phyloP scores from a whole-genome alignment of 805 yeast species.

The Cyberlindnera saturnus region DNA sequence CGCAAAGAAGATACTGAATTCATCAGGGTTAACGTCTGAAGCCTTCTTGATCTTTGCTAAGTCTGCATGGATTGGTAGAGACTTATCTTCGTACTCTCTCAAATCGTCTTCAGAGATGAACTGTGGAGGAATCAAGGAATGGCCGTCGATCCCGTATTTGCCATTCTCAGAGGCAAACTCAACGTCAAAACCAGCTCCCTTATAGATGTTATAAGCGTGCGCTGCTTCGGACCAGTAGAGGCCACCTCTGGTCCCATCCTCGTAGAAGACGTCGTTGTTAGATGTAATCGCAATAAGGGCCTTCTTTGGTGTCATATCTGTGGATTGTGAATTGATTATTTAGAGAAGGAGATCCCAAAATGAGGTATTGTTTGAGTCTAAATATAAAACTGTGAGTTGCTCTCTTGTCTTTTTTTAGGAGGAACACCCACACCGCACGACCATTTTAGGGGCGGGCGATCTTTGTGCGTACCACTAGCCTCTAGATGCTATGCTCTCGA shows the following conservation, averaged over 20 bases:
- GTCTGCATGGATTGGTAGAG: constrained; percentile 33
- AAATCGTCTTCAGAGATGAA: constrained; percentile 41
- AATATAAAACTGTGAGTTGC: too few relatives aligned
- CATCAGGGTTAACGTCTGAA: constrained; percentile 39
- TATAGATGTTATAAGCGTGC: constrained; percentile 50
- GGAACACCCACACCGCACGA: too few relatives aligned
- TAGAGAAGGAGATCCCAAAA: too few relatives aligned
- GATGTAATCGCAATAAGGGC: constrained; percentile 41
- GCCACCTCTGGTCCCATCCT: constrained; percentile 57
- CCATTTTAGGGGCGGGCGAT: too few relatives aligned
- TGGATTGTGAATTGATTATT: not conserved
- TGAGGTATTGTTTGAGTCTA: too few relatives aligned
- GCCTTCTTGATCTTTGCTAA: constrained; percentile 40
- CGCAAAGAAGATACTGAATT: constrained; percentile 51
- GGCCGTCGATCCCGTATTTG: constrained; percentile 49
- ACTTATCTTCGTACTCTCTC: constrained; percentile 31
- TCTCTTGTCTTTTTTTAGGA: too few relatives aligned
- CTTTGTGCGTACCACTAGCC: too few relatives aligned
- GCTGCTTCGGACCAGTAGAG: constrained; percentile 51
- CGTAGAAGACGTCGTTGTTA: constrained; percentile 41
- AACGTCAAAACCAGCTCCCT: constrained; percentile 44
- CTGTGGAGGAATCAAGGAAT: constrained; percentile 35
- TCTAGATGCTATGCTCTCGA: too few relatives aligned
- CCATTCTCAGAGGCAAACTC: constrained; percentile 57
- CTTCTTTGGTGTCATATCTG: constrained; percentile 22